Base-by-base conservation (phyloP, 768 basidiomycete genomes). In the Psilocybe tampanensis region DNA sequence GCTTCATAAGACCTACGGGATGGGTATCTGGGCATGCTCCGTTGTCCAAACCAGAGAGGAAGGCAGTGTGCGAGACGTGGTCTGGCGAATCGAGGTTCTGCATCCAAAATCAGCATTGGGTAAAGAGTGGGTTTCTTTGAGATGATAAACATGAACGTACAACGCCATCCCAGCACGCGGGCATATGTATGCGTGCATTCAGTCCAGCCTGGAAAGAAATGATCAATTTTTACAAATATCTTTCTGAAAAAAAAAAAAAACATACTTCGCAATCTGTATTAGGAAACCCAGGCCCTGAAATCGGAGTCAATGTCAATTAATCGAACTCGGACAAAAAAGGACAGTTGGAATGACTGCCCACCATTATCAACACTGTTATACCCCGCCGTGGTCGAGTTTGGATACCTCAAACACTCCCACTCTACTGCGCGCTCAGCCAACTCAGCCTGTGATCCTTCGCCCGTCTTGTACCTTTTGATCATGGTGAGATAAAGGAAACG, bases 151-250 rank as follows among this genome's bases (percentile, higher is more conserved):
- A n/a, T n/a, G n/a, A n/a, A n/a, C 71, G 52, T 60, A 74, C 75
- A 17, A 68, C 62, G 17, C 76, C 75, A 56, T 76, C 74, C 75
- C 76, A 76, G 63, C 75, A 76, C 3, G 75, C 73, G 41, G 71
- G 73, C 70, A 75, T 70, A 56, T 78, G 74, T 19, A 76, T 64
- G 21, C 74, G 71, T 22, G 72, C 71, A 39, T 76, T 76, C 22
- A 78, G 67, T 1, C 77, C 72, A 56, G 60, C 53, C 60, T 67
- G 44, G 12, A n/a, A 13, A 36, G 44, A 42, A 15, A n/a, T n/a
- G n/a, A n/a, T n/a, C n/a, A n/a, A n/a, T n/a, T n/a, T n/a, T n/a
- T n/a, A n/a, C n/a, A n/a, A n/a, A n/a, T n/a, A n/a, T n/a, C n/a
- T n/a, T n/a, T n/a, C n/a, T n/a, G n/a, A n/a, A n/a, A n/a, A 3